Evolutionary conservation across 495 filamentous ascomycete species (phyloP), one percentile per base, ranked within the genome.

Genomic region (Talaromyces ruber): DNA sequence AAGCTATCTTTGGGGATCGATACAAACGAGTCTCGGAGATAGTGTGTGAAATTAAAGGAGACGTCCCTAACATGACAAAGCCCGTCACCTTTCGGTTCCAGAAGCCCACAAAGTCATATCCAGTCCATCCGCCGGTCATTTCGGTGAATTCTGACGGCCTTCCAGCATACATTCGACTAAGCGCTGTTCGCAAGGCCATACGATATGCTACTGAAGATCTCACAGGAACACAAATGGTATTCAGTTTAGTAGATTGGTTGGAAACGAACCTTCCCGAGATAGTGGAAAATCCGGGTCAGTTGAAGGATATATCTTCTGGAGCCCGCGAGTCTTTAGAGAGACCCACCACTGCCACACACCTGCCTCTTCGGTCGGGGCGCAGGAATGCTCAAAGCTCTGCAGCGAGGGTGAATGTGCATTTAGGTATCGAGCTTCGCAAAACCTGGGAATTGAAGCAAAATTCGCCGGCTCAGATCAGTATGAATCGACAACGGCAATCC

Each of bases 131-230:
- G 64, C 88, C 94, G n/a, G 77, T 93, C 11, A 77, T 98, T 37
- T 82, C 86, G 0, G 74, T 97, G 29, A 73, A 81, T 26, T 75
- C 87, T 34, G 74, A 81, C 61, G 70, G 72, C 4, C 79, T 98
- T n/a, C 94, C 94, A 6, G 88, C 93, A 7, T 95, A 98, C 66
- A 96, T 98, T 64, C 88, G 91, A 51, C 79, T 98, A 4, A 96
- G 92, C 67, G 86, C 95, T 16, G 89, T 93, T 68, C 88, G 91
- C 64, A 88, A 88, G 72, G 84, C 84, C 2, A 79, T 96, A 3
- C 74, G 82, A 16, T 83, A 90, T 71, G 86, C 92, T 1, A 72
- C 80, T 56, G 79, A 84, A 30, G 82, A 82, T 51, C 79, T 95
- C 45, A 70, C 86, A 16, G 95, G 93, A 26, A 88, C 93, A 64